Evolutionary conservation across 1,284 basidiomycete genomes (phyloP), one percentile per base, ranked within the genome.

Genomic region (Vanrija sp.): DNA sequence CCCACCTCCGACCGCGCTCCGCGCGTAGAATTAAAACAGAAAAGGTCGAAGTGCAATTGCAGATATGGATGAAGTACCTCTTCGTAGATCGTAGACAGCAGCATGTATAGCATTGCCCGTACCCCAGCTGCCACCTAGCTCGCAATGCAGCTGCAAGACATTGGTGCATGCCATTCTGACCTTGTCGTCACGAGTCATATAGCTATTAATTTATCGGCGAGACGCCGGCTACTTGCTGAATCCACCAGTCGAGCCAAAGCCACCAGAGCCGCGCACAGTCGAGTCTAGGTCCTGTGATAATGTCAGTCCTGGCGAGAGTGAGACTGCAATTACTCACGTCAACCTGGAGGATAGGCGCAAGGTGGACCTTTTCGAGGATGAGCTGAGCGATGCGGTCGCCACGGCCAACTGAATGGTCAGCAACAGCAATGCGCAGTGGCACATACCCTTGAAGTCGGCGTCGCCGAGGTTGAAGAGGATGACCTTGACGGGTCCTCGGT

Each of bases 371-470:
- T 72, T 98, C 95, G 50, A 98, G 81, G 63, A 98, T 90, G 38
- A 98, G 81, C 72, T 98, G 95, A 1, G 96, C 95, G 63, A 98
- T 81, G 15, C 96, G 85, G 71, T 98, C 95, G 12, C 94, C 93
- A 69, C 88, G 85, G 64, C 87, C 81, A 55, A 98, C 93, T 95
- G 64, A 29, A 29, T 7, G 9, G 44, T 51, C n/a, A 44, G 45
- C 18, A 14, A 3, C 9, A 43, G 34, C 25, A 34, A 12, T 21
- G 34, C 26, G 25, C 61, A 43, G 14, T n/a, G 16, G 9, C 40
- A 78, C 82, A 57, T 57, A 89, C 92, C 86, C 75, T 88, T 79
- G 70, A 97, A 98, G 68, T 96, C 91, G 59, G 84, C 78, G 66
- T 94, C 89, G 0, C 87, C 87, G 56, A 88, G 83, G 74, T 98